Evolutionary conservation across 1,139 yeast species (phyloP), one percentile per base, ranked within the genome.

Genomic region (Maudiozyma humilis): DNA sequence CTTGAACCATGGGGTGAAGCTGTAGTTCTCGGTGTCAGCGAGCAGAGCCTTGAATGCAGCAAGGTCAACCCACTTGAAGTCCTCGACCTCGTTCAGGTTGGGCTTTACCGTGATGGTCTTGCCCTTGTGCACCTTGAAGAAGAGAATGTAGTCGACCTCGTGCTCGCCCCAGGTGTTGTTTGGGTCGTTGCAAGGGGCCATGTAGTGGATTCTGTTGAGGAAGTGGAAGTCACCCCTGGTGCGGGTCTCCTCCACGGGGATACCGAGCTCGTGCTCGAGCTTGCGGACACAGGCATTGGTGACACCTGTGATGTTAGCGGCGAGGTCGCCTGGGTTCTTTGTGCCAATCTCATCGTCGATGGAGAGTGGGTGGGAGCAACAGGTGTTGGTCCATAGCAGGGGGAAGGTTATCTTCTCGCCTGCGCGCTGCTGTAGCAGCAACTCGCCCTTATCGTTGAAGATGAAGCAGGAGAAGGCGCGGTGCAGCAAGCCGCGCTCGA

Each of bases 1-100:
- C 66, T 87, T 88, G 71, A 91, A 91, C 99, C 99, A 91, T 10
- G 98, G 98, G 4, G 99, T 91, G 66, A 91, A 93, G 16, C 76
- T 73, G 51, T 83, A 70, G 3, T 57, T 48, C 36, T 37, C 39
- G 15, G 68, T 57, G 59, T 88, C 87, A 30, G 72, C 58, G 63
- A 91, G 86, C 96, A 93, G 86, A 14, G 63, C 70, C 58, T 79
- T 75, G 55, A 93, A 72, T 53, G 84, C 82, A 1, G 68, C 68
- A 29, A 75, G 76, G 35, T 78, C 69, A 19, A 91, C 97, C 66
- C 85, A 91, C 59, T 72, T 76, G 57, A 70, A 69, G 62, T 85
- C 96, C 62, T 79, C 80, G 43, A 91, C 96, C 64, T 91, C 99
- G 62, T 88, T 89, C 40, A 73, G 73, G 57, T 79, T 82, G 34